phyloP scores from a whole-genome alignment of 345 rosid genomes.

The Rhodamnia argentea region DNA sequence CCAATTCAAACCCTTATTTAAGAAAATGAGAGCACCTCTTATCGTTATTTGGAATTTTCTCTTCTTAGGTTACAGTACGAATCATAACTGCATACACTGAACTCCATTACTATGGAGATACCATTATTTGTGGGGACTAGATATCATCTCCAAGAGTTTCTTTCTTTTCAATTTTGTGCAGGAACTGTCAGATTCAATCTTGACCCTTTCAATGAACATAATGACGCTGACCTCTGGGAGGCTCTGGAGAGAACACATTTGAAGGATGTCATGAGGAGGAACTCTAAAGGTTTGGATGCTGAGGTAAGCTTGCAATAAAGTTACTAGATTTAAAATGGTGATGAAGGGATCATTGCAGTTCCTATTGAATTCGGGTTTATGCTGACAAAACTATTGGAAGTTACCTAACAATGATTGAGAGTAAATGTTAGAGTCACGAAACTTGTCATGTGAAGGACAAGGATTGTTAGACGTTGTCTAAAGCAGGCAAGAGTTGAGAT shows the following conservation, averaged over 20 bases:
- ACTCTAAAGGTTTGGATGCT: constrained; percentile 57
- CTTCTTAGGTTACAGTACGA: neutral
- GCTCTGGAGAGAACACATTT: constrained; percentile 79
- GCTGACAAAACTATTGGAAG: neutral
- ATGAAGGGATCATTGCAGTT: neutral
- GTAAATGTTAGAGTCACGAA: too few species aligned
- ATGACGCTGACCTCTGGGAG: constrained; percentile 90
- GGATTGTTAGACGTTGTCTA: neutral
- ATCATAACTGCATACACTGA: neutral
- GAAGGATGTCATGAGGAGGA: constrained; percentile 70
- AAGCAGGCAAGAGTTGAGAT: neutral
- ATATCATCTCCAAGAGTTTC: neutral
- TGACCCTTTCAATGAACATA: constrained; percentile 84
- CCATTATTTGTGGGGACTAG: neutral
- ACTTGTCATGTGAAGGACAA: neutral
- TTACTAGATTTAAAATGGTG: neutral
- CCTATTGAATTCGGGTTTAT: neutral
- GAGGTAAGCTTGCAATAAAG: constrained; percentile 29
- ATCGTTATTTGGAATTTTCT: too few species aligned
- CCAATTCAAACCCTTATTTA: too few species aligned
- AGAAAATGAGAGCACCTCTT: too few species aligned
- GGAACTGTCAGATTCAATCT: constrained; percentile 89
- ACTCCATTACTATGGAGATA: neutral
- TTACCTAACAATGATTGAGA: too few species aligned
- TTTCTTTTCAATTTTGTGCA: constrained; percentile 9